phyloP scores from a whole-genome alignment of 495 filamentous ascomycete species.

The Penicillium angulare region DNA sequence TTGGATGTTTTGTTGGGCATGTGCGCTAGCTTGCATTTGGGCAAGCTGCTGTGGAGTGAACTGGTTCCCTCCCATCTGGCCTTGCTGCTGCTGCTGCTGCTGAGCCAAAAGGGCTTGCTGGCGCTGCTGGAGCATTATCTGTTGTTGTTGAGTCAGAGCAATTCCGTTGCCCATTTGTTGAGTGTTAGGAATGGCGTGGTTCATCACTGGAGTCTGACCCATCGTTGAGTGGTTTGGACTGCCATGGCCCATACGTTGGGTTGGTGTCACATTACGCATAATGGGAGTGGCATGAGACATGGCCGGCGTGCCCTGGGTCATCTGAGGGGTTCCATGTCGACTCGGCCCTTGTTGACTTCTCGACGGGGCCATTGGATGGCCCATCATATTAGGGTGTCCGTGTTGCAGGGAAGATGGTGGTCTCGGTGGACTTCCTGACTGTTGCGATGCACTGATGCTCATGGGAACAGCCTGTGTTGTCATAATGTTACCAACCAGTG shows the following conservation, averaged over 20 bases:
- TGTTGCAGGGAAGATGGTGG: slow-evolving; percentile 76
- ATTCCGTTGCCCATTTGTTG: slow-evolving; percentile 41
- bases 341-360: slow-evolving; percentile 78
- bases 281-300: slow-evolving; percentile 71
- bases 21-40: slow-evolving; percentile 43
- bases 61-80: slow-evolving; percentile 41
- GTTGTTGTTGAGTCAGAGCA: slow-evolving; percentile 43
- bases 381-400: slow-evolving; percentile 64
- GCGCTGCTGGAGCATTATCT: slow-evolving; percentile 46
- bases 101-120: slow-evolving; percentile 49
- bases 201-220: slow-evolving; percentile 57
- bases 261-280: slow-evolving; percentile 67
- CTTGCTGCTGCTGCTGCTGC: slow-evolving; percentile 21
- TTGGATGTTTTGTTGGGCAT: slow-evolving; percentile 56
- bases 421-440: slow-evolving; percentile 71
- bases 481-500: slow-evolving; percentile 60
- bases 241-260: slow-evolving; percentile 67
- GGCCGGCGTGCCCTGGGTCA: slow-evolving; percentile 75
- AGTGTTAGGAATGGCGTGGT: slow-evolving; percentile 48
- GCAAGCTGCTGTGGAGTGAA: slow-evolving; percentile 48
- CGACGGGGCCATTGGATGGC: slow-evolving; percentile 70
- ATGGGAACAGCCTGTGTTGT: slow-evolving; percentile 63
- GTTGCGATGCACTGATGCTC: slow-evolving; percentile 75
- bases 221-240: slow-evolving; percentile 64
- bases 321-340: slow-evolving; percentile 75